Base-by-base conservation (phyloP, 225 moss, liverwort and hornwort genomes). In the Sphagnum contortum region DNA sequence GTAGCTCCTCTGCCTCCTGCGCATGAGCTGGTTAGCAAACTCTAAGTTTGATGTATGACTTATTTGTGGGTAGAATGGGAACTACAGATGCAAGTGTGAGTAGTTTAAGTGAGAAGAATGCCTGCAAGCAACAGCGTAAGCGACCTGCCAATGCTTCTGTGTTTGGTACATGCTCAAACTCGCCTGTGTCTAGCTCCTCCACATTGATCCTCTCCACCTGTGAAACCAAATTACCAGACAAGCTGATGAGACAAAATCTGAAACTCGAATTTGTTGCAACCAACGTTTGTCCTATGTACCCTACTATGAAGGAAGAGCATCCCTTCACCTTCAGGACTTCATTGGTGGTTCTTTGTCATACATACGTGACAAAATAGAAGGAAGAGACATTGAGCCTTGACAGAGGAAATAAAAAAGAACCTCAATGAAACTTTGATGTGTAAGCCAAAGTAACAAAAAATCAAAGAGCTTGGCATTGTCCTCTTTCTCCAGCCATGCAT, bases 401-500 rank as follows among this genome's bases (percentile, higher is more conserved):
- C 29, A 29, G 29, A 29, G 29, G 29, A 29, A 29, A 29, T 29
- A 9, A 52, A 9, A 52, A 52, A 52, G 52, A 48, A 87, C 91
- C 84, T 93, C 74, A 29, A 98, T 47, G 8, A 79, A 48, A 12
- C 7, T 75, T 76, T 75, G 78, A 50, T 67, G 50, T 5, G 66
- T 82, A 60, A 98, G 75, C 93, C 93, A 98, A 0, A 77, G 69
- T 14, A 93, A 66, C 57, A 98, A 68, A 71, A 91, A 87, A 48
- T 80, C 74, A 3, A 93, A 11, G 8, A 93, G 66, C 64, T 81
- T 89, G 0, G 73, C 71, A 69, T 98, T 98, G 54, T 86, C 89
- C 73, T 98, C 98, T 66, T 93, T 98, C 14, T 89, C 86, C 55
- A 98, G 79, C 98, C 98, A 98, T 57, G 66, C 64, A 83, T 98